Evolutionary conservation across 2,329 filamentous ascomycete genomes (phyloP).

Genomic region (Aspergillus novoparasiticus): DNA sequence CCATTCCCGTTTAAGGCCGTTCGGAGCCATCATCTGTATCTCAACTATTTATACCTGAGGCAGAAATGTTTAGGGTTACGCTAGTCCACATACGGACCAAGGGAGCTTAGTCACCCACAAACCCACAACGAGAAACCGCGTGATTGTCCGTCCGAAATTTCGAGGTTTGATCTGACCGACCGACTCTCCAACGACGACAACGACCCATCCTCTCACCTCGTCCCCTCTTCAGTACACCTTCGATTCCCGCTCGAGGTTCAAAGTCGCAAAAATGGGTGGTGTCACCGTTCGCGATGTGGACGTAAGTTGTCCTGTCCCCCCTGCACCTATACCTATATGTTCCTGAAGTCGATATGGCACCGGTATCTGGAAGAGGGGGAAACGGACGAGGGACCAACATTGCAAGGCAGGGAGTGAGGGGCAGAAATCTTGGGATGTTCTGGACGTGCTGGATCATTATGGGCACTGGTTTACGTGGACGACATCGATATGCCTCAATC

Average conservation of each 20-base stretch:
- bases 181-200: conserved; percentile 43
- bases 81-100: conserved; percentile 46
- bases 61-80: conserved; percentile 37
- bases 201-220: conserved; percentile 39
- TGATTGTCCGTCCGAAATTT: conserved; percentile 42
- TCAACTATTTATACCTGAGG: conserved; percentile 14
- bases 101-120: conserved; percentile 38
- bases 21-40: not conserved
- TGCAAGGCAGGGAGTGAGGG: not conserved
- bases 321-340: conserved; percentile 17
- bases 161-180: conserved; percentile 29
- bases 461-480: not conserved
- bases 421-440: not conserved
- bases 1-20: not conserved
- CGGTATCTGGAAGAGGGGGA: conserved; percentile 13
- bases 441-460: not conserved
- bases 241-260: conserved; percentile 26
- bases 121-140: conserved; percentile 34
- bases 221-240: conserved; percentile 32
- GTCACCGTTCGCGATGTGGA: conserved; percentile 69
- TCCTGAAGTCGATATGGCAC: conserved; percentile 15
- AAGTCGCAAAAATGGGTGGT: conserved; percentile 65
- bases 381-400: not conserved
- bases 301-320: conserved; percentile 46
- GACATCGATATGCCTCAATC: not conserved